Evolutionary conservation across 2,329 filamentous ascomycete species (phyloP).

Genomic region (Fusarium sp.): DNA sequence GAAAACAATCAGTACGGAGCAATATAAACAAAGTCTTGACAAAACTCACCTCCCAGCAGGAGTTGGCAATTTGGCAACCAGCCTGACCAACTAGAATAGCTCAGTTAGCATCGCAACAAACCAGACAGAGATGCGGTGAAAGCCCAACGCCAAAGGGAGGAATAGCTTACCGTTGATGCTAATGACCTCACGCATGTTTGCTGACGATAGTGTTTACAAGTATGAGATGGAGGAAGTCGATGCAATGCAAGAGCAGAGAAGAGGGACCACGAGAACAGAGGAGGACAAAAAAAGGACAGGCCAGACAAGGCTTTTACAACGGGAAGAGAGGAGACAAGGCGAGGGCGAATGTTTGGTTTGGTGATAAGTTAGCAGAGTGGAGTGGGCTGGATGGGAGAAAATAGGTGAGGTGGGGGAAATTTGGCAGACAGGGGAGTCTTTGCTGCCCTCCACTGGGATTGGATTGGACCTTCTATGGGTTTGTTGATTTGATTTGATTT

Average conservation of each 20-base stretch:
- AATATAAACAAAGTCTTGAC: conserved; percentile 37
- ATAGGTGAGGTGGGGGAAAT: conserved; percentile 57
- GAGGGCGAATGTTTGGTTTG: conserved; percentile 42
- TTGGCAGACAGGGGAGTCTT: conserved; percentile 51
- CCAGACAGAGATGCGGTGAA: conserved; percentile 54
- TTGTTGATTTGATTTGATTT: conserved; percentile 52
- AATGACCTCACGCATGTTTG: conserved; percentile 98
- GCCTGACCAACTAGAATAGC: conserved; percentile 89
- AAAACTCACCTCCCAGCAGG: conserved; percentile 97
- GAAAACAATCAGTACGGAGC: conserved; percentile 34
- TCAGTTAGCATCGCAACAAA: conserved; percentile 59
- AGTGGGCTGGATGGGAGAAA: conserved; percentile 45
- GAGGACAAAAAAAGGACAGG: conserved; percentile 40
- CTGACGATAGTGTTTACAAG: conserved; percentile 42
- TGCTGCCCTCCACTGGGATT: conserved; percentile 42
- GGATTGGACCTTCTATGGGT: conserved; percentile 37
- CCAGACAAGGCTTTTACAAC: conserved; percentile 44
- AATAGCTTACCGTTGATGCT: conserved; percentile 89
- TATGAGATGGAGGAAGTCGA: conserved; percentile 43
- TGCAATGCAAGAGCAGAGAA: conserved; percentile 48
- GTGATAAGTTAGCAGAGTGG: conserved; percentile 39
- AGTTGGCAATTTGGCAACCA: conserved; percentile 99
- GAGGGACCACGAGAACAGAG: conserved; percentile 38
- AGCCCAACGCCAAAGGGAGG: conserved; percentile 40
- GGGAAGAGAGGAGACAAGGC: conserved; percentile 37